Conservation (phyloP, 306 rosid species). For the Cucumis cinereus region DNA sequence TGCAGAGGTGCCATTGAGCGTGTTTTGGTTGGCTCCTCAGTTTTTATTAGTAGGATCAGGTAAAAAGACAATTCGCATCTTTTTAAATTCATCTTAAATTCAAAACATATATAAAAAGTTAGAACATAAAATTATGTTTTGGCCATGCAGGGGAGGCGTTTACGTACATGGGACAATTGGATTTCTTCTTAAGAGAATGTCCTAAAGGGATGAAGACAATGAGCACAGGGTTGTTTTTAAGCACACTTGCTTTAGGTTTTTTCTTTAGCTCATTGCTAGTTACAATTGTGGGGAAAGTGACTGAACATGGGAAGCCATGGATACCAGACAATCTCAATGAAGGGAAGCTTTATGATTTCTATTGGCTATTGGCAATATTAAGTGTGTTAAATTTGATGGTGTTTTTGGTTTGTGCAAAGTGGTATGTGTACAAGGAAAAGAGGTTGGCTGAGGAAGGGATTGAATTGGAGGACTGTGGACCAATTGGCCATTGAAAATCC, state of each 20-base stretch:
- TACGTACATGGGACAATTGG: constrained; percentile 68
- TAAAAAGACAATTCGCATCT: neutral
- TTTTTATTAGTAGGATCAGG: constrained; percentile 71
- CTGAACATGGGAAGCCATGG: constrained; percentile 50
- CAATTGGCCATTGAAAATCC: constrained; percentile 11
- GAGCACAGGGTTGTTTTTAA: constrained; percentile 84
- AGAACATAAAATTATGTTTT: neutral
- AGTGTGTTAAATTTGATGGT: constrained; percentile 49
- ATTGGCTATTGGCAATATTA: constrained; percentile 64
- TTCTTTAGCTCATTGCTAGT: constrained; percentile 67
- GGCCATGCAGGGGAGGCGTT: constrained; percentile 52
- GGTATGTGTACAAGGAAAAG: constrained; percentile 84
- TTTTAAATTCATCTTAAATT: neutral
- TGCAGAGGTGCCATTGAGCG: constrained; percentile 20
- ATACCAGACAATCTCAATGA: constrained; percentile 54
- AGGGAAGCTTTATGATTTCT: constrained; percentile 77
- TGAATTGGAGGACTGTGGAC: constrained; percentile 39
- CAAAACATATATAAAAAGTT: neutral
- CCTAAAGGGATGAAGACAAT: constrained; percentile 88
- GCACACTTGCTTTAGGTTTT: constrained; percentile 68
- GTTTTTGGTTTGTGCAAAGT: constrained; percentile 49
- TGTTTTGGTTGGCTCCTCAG: constrained; percentile 77
- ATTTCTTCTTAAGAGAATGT: constrained; percentile 69
- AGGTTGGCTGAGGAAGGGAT: constrained; percentile 55
- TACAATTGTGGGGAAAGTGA: constrained; percentile 47